Conservation (phyloP, 345 rosid genomes). For the Melaleuca alternifolia region DNA sequence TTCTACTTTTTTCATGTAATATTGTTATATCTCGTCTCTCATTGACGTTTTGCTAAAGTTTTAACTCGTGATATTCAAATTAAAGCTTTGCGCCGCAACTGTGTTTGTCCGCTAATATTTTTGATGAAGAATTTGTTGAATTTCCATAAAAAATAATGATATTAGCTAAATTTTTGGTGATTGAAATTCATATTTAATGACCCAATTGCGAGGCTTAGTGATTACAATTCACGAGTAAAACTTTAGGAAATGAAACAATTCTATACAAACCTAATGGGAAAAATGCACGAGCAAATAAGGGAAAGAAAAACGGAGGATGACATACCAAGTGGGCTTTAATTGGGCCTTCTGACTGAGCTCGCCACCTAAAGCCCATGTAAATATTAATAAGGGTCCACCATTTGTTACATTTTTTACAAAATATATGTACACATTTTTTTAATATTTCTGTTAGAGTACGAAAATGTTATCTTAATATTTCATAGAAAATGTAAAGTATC, state of each 20-base stretch:
- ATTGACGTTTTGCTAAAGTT: background rate
- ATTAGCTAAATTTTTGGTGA: background rate
- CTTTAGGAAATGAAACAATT: background rate
- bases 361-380: background rate
- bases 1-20: background rate
- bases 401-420: background rate
- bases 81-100: accelerated
- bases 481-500: background rate
- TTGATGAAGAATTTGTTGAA: background rate
- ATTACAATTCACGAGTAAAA: background rate
- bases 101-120: background rate
- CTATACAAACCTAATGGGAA: background rate
- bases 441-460: background rate
- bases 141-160: background rate
- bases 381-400: background rate
- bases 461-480: background rate
- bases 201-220: background rate
- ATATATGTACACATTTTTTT: no score
- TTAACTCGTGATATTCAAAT: background rate
- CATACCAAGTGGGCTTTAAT: background rate
- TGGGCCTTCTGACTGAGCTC: background rate
- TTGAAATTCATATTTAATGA: background rate
- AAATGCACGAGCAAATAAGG: background rate
- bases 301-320: background rate
- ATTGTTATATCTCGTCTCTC: background rate